Base-by-base conservation (phyloP, 2,329 filamentous ascomycete genomes). In the Monilinia fructicola region DNA sequence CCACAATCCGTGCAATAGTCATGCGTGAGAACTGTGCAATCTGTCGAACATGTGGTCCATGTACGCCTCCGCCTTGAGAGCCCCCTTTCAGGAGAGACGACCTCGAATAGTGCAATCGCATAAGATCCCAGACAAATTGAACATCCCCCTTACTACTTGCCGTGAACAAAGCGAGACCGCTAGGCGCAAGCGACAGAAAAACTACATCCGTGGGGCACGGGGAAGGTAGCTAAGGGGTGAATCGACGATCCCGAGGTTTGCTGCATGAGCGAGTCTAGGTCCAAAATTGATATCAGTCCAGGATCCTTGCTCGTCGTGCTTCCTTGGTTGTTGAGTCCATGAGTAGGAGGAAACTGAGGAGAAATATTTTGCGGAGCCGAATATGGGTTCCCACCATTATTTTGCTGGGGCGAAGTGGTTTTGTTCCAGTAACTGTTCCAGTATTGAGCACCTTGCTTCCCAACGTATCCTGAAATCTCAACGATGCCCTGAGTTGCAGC, bases 1-100 rank as follows among this genome's bases (percentile, higher is more conserved):
- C 94, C 28, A 97, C 86, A 65, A 98, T 92, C 64, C 91, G 90
- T 3, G 95, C 92, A 59, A 94, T 90, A 2, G 94, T 98, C 85
- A 97, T 90, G 52, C 95, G 88, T 26, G 92, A 91, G 75, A 96
- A 97, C 68, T 93, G 88, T 10, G 93, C 92, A 68, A 97, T 84
- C 76, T 97, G 92, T 58, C 93, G 89, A 42, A 97, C 91, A 66
- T 85, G 82, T 7, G 85, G 84, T 0, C 85, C 83, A 58, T 74
- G 72, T 54, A 67, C 31, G 46, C 73, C 69, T 10, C 63, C 69
- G 18, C 66, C 67, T 80, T 82, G 52, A 83, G 82, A 18, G 79
- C 81, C 55, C 81, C 76, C 53, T 73, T 88, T 87, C 23, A 88
- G 77, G 26, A 84, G 81, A 3, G 86, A 89, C 10, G 84, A 84